phyloP scores from a whole-genome alignment of 2,329 filamentous ascomycete genomes.

The Truncatella angustata region DNA sequence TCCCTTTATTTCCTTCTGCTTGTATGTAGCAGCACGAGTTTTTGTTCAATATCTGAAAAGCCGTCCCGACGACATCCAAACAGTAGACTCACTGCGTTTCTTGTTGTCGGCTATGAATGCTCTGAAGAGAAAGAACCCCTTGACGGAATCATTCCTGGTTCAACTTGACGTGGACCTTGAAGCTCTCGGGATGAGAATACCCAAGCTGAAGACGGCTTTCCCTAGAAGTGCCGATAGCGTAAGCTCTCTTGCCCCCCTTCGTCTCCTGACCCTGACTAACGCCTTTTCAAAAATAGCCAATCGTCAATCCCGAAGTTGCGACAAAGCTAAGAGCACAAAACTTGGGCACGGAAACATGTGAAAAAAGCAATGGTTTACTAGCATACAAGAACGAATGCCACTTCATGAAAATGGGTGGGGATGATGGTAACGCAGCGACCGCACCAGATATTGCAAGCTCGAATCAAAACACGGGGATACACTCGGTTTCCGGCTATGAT shows the following conservation, averaged over 20 bases:
- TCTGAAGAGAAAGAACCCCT: constrained; percentile 80
- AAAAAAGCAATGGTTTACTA: constrained; percentile 34
- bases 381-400: constrained; percentile 43
- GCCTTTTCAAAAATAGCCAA: constrained; percentile 6
- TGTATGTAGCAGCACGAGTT: constrained; percentile 93
- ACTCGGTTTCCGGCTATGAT: neutral
- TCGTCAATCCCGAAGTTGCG: constrained; percentile 13
- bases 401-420: constrained; percentile 38
- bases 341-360: constrained; percentile 9
- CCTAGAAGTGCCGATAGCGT: constrained; percentile 52
- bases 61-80: constrained; percentile 78
- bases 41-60: constrained; percentile 97
- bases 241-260: constrained; percentile 28
- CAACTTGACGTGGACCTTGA: constrained; percentile 92
- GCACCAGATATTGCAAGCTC: constrained; percentile 39
- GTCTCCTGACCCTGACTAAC: neutral
- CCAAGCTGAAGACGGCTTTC: constrained; percentile 54
- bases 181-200: constrained; percentile 62
- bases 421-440: constrained; percentile 38
- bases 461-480: constrained; percentile 11
- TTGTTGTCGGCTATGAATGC: constrained; percentile 87
- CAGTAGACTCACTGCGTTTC: constrained; percentile 81
- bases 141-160: constrained; percentile 92
- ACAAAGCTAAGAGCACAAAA: constrained; percentile 7
- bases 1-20: constrained; percentile 89